Conservation (phyloP, 2,329 filamentous ascomycete species). For the Pyrenophora tritici-repentis region DNA sequence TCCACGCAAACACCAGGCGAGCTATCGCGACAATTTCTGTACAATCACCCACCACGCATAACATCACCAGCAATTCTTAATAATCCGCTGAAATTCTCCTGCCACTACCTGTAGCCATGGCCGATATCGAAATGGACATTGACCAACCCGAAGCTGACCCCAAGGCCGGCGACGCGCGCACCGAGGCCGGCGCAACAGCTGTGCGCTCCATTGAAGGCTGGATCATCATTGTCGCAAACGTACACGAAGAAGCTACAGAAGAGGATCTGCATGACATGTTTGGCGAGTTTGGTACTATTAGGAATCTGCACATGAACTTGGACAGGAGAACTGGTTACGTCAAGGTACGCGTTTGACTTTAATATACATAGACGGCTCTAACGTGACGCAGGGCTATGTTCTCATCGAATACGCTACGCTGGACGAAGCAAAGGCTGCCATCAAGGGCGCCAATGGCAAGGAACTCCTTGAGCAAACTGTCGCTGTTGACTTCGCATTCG, state of each 20-base stretch:
- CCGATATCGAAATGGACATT: constrained; percentile 54
- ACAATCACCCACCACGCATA: neutral
- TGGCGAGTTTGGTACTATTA: constrained; percentile 83
- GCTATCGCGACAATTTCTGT: neutral
- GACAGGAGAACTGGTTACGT: constrained; percentile 84
- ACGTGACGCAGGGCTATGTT: constrained; percentile 70
- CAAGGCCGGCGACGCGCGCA: constrained; percentile 70
- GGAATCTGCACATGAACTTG: constrained; percentile 83
- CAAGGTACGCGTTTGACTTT: constrained; percentile 62
- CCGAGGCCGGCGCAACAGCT: constrained; percentile 73
- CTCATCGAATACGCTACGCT: constrained; percentile 83
- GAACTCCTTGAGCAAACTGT: constrained; percentile 83
- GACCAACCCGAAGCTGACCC: constrained; percentile 51
- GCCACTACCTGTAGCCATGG: constrained; percentile 42
- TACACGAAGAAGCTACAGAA: constrained; percentile 85
- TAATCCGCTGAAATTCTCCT: constrained; percentile 10
- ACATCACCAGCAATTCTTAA: neutral
- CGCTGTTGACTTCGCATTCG: constrained; percentile 82
- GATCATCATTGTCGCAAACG: constrained; percentile 86
- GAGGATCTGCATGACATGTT: constrained; percentile 82
- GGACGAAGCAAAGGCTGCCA: constrained; percentile 78
- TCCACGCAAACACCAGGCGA: constrained; percentile 16
- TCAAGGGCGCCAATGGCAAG: constrained; percentile 76
- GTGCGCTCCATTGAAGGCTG: constrained; percentile 88
- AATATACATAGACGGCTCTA: neutral